Evolutionary conservation across 805 yeast species (phyloP).

Genomic region (Wickerhamomyces tratensis): DNA sequence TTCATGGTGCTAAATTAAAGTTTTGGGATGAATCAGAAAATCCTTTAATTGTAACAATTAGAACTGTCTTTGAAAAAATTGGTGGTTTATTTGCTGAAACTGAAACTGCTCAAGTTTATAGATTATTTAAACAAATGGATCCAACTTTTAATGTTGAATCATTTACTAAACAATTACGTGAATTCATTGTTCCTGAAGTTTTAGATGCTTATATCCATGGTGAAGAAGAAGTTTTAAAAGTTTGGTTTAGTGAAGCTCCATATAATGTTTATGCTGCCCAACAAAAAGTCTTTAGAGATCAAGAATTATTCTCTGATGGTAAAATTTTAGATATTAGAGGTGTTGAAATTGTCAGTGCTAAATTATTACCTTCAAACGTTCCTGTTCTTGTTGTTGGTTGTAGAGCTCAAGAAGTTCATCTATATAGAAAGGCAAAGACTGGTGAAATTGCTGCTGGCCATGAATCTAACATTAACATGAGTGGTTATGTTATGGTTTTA

Average conservation of each 20-base stretch:
- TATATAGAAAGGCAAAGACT: constrained; percentile 81
- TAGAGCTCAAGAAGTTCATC: constrained; percentile 91
- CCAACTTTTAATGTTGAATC: constrained; percentile 75
- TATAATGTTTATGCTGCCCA: constrained; percentile 89
- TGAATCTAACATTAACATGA: constrained; percentile 83
- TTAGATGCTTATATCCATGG: constrained; percentile 92
- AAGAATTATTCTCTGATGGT: constrained; percentile 86
- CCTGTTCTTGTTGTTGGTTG: constrained; percentile 93
- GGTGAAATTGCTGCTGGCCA: constrained; percentile 95
- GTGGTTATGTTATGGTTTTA: constrained; percentile 93
- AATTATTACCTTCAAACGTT: constrained; percentile 76
- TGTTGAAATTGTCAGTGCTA: constrained; percentile 84
- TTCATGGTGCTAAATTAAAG: constrained; percentile 51
- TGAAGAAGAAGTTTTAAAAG: constrained; percentile 71
- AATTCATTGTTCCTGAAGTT: constrained; percentile 89
- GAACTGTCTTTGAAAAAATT: constrained; percentile 72
- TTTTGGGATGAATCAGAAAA: constrained; percentile 90
- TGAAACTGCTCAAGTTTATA: constrained; percentile 87
- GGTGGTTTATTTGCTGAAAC: constrained; percentile 85
- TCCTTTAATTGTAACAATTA: constrained; percentile 70
- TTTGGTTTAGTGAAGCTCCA: constrained; percentile 96
- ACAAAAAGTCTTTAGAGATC: constrained; percentile 85
- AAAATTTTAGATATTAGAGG: constrained; percentile 90
- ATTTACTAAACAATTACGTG: constrained; percentile 77
- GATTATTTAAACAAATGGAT: constrained; percentile 80